A percentile compares a stretch with the other conserved stretches of the same genome.
Evolutionary conservation across 352 stramenopile genomes (phyloP).

Genomic region (Pythium phragmitis): DNA sequence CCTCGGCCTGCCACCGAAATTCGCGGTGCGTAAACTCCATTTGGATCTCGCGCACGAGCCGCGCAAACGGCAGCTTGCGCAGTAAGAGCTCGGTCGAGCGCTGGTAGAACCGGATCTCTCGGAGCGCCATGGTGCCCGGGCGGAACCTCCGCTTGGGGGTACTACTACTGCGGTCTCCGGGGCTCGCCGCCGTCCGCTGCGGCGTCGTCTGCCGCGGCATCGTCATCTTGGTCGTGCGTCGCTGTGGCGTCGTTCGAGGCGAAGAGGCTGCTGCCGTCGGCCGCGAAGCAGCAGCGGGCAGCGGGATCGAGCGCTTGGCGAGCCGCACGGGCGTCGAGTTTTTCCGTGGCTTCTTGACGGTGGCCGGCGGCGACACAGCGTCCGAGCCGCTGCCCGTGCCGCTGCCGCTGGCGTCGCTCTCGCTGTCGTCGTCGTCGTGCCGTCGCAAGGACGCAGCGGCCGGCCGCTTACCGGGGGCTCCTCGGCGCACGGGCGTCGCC

Average conservation of each 20-base stretch:
- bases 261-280: not conserved
- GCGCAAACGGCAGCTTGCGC: conserved; percentile 95
- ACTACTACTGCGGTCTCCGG: conserved; percentile 27
- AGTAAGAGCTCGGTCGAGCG: conserved; percentile 95
- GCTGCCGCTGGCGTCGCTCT: conserved; percentile 30
- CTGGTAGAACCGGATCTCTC: conserved; percentile 97
- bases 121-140: conserved; percentile 81
- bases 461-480: conserved; percentile 21
- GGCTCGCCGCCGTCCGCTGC: conserved; percentile 23
- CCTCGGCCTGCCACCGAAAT: conserved; percentile 91
- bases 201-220: conserved; percentile 23
- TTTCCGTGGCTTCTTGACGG: conserved; percentile 30
- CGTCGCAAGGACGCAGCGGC: conserved; percentile 22
- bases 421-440: conserved; percentile 3
- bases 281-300: not conserved
- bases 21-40: conserved; percentile 72
- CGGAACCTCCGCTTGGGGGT: conserved; percentile 52
- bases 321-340: conserved; percentile 19
- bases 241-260: conserved; percentile 15
- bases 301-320: conserved; percentile 5
- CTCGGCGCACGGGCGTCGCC: conserved; percentile 18
- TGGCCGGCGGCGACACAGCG: conserved; percentile 28
- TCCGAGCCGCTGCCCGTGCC: not conserved
- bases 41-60: conserved; percentile 94
- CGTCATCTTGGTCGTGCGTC: conserved; percentile 21